These are phyloP conservation scores for Rehmannia glutinosa DNA, from an alignment of 257 asterid species.

Conservation along the genomic window DNA sequence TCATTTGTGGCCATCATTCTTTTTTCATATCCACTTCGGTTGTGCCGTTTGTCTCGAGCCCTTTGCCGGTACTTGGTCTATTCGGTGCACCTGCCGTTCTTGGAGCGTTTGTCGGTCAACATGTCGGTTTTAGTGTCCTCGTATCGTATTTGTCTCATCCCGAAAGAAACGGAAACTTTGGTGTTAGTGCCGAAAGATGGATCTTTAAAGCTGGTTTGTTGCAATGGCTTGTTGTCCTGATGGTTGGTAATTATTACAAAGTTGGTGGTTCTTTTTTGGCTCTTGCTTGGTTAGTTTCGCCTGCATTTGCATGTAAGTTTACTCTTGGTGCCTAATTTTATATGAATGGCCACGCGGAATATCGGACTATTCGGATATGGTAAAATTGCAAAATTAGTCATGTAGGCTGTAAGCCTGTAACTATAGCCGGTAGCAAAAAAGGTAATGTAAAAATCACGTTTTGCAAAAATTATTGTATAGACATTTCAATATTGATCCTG, in stretches of 20 bases:
- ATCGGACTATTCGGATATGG: neutral
- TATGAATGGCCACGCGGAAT: neutral
- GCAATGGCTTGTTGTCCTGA: constrained; percentile 75
- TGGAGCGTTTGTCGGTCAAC: constrained; percentile 87
- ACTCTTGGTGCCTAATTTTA: neutral
- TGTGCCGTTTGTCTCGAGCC: constrained; percentile 66
- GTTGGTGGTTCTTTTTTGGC: constrained; percentile 78
- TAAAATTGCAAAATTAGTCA: no score
- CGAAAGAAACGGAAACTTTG: constrained; percentile 37
- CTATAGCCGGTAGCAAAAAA: no score
- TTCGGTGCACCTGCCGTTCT: constrained; percentile 87
- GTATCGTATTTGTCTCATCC: constrained; percentile 40
- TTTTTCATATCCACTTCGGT: constrained; percentile 59
- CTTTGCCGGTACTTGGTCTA: constrained; percentile 69
- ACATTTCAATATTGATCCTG: no score
- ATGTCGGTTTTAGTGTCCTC: constrained; percentile 57
- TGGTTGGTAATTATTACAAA: constrained; percentile 60
- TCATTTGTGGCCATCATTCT: constrained; percentile 50
- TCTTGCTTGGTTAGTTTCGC: constrained; percentile 72
- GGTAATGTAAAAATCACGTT: no score
- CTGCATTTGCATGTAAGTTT: constrained; percentile 96
- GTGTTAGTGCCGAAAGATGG: constrained; percentile 86
- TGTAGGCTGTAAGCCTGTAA: no score
- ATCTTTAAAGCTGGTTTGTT: constrained; percentile 67
- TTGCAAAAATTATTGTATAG: no score